Evolutionary conservation across 2,329 filamentous ascomycete genomes (phyloP).

Genomic region (Colletotrichum sp.): DNA sequence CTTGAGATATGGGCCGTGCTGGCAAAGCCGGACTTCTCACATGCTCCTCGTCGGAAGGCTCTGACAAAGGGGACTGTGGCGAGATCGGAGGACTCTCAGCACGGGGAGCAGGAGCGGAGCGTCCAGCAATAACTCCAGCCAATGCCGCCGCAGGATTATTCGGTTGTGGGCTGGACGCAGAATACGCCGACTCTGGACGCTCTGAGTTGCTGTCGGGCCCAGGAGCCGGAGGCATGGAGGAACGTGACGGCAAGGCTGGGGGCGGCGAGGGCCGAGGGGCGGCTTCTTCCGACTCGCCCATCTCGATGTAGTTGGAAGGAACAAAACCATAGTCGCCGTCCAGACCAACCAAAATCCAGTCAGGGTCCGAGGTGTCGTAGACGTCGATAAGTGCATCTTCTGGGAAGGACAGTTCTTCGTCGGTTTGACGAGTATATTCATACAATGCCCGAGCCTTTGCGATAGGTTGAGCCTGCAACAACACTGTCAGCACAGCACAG

Average conservation of each 20-base stretch:
- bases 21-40: constrained; percentile 43
- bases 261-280: constrained; percentile 38
- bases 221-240: constrained; percentile 13
- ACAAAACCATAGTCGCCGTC: constrained; percentile 92
- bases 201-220: not conserved
- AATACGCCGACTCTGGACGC: constrained; percentile 19
- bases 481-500: not conserved
- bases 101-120: constrained; percentile 42
- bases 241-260: constrained; percentile 30
- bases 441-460: constrained; percentile 86
- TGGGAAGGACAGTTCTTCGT: constrained; percentile 94
- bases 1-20: constrained; percentile 29
- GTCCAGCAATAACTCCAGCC: constrained; percentile 59
- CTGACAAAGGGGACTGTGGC: constrained; percentile 12
- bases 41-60: constrained; percentile 35
- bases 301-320: constrained; percentile 93
- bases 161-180: constrained; percentile 27
- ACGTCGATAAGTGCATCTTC: constrained; percentile 86
- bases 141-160: constrained; percentile 58
- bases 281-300: constrained; percentile 50
- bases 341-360: constrained; percentile 92
- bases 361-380: constrained; percentile 89
- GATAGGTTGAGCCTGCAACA: constrained; percentile 58
- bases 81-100: constrained; percentile 54
- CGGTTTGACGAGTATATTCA: constrained; percentile 95